These are phyloP conservation scores for Narthecium ossifragum DNA, from an alignment of 106 monocot species.

Conservation along the genomic window DNA sequence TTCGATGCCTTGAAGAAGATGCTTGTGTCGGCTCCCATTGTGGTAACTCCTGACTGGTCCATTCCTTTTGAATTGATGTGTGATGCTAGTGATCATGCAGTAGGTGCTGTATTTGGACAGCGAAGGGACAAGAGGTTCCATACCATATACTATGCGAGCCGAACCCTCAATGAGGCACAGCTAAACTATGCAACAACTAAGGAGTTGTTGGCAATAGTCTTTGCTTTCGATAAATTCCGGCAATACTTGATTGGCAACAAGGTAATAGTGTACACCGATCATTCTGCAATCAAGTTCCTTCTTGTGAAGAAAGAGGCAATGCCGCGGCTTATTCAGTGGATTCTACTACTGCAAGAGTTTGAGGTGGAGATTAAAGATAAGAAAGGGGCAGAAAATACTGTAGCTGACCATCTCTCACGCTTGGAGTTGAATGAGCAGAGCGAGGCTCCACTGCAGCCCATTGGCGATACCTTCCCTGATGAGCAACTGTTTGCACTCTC, in stretches of 20 bases:
- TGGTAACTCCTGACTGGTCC: neutral
- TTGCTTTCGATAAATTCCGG: neutral
- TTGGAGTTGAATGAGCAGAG: neutral
- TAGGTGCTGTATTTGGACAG: neutral
- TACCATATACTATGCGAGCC: neutral
- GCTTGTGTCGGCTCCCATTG: neutral
- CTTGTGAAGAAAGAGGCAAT: no score
- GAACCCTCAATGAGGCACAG: neutral
- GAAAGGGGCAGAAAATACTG: neutral
- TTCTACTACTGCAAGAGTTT: neutral
- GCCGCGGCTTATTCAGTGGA: neutral
- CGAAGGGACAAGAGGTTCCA: neutral
- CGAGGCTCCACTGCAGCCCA: neutral
- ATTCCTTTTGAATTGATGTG: neutral
- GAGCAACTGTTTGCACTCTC: neutral
- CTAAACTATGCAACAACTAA: neutral
- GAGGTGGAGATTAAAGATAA: neutral
- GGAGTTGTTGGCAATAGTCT: neutral
- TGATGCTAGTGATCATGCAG: neutral
- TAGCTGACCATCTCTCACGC: neutral
- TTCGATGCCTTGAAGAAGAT: neutral
- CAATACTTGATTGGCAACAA: neutral
- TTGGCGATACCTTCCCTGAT: neutral
- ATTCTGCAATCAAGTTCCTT: neutral
- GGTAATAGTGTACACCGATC: neutral